Evolutionary conservation across 2,329 filamentous ascomycete species (phyloP).

Genomic region (Cladorrhinum sp.): DNA sequence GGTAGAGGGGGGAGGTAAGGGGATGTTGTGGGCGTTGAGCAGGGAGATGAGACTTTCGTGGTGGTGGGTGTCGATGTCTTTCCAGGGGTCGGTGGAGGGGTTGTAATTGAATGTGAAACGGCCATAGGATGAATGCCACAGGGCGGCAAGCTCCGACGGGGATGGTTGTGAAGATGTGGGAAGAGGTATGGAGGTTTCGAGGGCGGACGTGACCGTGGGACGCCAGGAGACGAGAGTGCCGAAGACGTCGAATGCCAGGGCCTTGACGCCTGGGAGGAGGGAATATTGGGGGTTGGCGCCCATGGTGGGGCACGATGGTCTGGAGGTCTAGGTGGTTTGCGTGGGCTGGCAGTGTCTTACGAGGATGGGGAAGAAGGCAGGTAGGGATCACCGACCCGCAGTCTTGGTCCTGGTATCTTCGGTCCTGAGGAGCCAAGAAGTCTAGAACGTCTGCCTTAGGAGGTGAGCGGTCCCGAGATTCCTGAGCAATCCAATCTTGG

Average conservation of each 20-base stretch:
- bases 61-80: conserved; percentile 72
- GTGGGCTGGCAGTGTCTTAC: no score
- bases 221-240: conserved; percentile 82
- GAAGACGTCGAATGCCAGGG: conserved; percentile 72
- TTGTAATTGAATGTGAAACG: conserved; percentile 57
- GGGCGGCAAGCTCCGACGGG: conserved; percentile 59
- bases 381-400: not conserved
- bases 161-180: conserved; percentile 45
- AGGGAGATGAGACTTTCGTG: conserved; percentile 58
- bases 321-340: not conserved
- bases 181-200: conserved; percentile 50
- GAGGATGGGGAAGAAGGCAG: not conserved
- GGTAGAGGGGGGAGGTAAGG: conserved; percentile 60
- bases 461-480: not conserved
- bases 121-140: conserved; percentile 67
- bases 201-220: conserved; percentile 57
- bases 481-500: no score
- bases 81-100: conserved; percentile 51
- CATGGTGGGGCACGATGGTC: not conserved
- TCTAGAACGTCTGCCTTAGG: no score
- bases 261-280: conserved; percentile 42
- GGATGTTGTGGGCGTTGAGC: conserved; percentile 53
- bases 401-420: not conserved
- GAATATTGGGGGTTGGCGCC: not conserved
- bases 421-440: not conserved